These are phyloP conservation scores for Capsicum baccatum DNA, from an alignment of 257 asterid genomes.

Conservation along the genomic window DNA sequence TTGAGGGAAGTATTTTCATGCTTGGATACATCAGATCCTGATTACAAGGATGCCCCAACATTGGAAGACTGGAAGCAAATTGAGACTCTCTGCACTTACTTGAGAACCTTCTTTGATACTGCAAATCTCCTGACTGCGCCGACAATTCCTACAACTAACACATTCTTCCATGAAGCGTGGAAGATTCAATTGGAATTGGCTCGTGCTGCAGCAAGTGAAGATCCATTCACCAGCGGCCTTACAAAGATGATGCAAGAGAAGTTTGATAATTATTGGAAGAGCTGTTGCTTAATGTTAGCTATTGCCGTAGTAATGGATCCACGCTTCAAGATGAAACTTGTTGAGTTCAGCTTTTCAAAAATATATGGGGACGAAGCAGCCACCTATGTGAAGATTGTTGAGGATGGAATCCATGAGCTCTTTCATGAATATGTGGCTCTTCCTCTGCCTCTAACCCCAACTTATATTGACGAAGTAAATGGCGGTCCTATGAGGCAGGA, in stretches of 20 bases:
- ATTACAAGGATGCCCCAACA: slow-evolving; percentile 67
- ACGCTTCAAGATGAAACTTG: slow-evolving; percentile 91
- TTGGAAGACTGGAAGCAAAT: slow-evolving; percentile 76
- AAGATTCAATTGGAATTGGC: slow-evolving; percentile 88
- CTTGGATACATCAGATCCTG: slow-evolving; percentile 77
- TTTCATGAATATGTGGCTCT: slow-evolving; percentile 74
- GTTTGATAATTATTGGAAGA: slow-evolving; percentile 82
- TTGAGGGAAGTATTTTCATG: slow-evolving; percentile 88
- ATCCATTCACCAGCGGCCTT: slow-evolving; percentile 58
- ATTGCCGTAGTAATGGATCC: slow-evolving; percentile 97
- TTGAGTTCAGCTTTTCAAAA: slow-evolving; percentile 82
- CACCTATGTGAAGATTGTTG: slow-evolving; percentile 61
- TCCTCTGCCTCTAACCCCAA: slow-evolving; percentile 64
- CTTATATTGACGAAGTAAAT: slow-evolving; percentile 60
- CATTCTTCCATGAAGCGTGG: slow-evolving; percentile 95
- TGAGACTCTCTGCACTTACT: slow-evolving; percentile 63
- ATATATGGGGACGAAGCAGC: slow-evolving; percentile 78
- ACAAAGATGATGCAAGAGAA: slow-evolving; percentile 77
- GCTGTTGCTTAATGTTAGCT: slow-evolving; percentile 75
- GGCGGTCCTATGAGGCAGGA: slow-evolving; percentile 52
- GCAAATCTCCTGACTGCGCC: slow-evolving; percentile 65
- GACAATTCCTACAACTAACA: slow-evolving; percentile 69
- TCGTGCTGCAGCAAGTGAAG: slow-evolving; percentile 72
- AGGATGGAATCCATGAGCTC: slow-evolving; percentile 89
- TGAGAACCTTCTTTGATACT: slow-evolving; percentile 80